Base-by-base conservation (phyloP, 768 basidiomycete species). In the Thelephora ganbajun region DNA sequence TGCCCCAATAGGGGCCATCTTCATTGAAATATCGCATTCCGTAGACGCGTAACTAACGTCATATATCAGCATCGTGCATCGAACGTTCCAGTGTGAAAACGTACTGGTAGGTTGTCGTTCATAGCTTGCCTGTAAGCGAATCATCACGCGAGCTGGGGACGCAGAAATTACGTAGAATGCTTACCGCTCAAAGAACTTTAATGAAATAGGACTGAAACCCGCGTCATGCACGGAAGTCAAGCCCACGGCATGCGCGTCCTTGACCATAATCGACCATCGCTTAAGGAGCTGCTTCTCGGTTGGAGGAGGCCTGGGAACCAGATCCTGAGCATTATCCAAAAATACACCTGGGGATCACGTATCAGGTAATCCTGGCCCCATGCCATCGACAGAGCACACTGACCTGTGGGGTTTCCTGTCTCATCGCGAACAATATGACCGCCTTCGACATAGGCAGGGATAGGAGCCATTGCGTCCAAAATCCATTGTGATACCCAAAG, bases 221-320 rank as follows among this genome's bases (percentile, higher is more conserved):
- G 92, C 92, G 60, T 96, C 92, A 58, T 93, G 90, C 35, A 96
- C 76, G 1, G 82, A 76, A 0, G 89, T 91, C 49, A 96, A 60
- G 5, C 92, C 92, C 46, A 71, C 63, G 2, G 73, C 64, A 43
- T 88, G 69, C 9, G 82, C 86, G 57, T 90, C 78, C 35, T 68
- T 64, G 18, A 84, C 74, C 6, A 86, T 73, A 33, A 70, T 65
- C 39, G 70, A 66, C 60, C 82, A 92, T 19, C 69, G 70, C 55
- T 72, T 69, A 48, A 74, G 56, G 39, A 89, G 68, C 52, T 84
- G 78, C 23, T 62, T 66, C 55, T 84, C 74, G 0, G 80, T 83
- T 48, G 77, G 69, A 18, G 71, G 63, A 0, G 86, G 84, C 48
- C 73, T 74, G 46, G 67, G 70, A 33, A 90, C 65, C 33, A 90